Evolutionary conservation across 2,329 filamentous ascomycete genomes (phyloP).

Genomic region (Aspergillus hortae): DNA sequence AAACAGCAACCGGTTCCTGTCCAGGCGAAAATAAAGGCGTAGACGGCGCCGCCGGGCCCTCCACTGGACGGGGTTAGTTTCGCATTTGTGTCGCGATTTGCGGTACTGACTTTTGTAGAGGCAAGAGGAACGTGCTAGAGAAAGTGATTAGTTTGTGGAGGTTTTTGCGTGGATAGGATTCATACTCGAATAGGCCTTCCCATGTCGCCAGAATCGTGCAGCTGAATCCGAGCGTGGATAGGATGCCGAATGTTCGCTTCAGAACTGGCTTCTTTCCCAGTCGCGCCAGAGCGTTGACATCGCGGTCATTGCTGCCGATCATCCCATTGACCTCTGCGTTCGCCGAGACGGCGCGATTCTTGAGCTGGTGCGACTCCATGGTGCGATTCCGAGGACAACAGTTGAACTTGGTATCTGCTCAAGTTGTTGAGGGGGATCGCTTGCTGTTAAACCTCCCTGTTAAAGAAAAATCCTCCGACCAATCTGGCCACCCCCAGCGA

Average conservation of each 20-base stretch:
- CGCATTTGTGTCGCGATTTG: not conserved
- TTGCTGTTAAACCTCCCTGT: too few relatives aligned
- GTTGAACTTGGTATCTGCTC: too few relatives aligned
- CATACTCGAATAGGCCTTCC: slow-evolving; percentile 18
- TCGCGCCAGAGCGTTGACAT: slow-evolving; percentile 12
- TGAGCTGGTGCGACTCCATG: too few relatives aligned
- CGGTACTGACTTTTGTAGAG: slow-evolving; percentile 10
- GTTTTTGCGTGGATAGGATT: not conserved
- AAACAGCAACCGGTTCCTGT: slow-evolving; percentile 23
- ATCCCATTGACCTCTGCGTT: too few relatives aligned
- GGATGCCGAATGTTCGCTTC: slow-evolving; percentile 18
- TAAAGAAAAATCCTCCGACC: too few relatives aligned
- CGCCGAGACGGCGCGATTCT: too few relatives aligned
- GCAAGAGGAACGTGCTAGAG: slow-evolving; percentile 8
- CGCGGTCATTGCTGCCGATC: slow-evolving; percentile 1
- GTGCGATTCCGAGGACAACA: too few relatives aligned
- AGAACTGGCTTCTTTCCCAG: slow-evolving; percentile 19
- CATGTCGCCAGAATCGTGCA: slow-evolving; percentile 21
- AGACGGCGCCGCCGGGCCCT: slow-evolving; percentile 30
- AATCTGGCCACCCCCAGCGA: too few relatives aligned
- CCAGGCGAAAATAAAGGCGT: slow-evolving; percentile 33
- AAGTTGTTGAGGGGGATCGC: too few relatives aligned
- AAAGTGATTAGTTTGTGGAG: not conserved
- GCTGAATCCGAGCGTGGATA: slow-evolving; percentile 20
- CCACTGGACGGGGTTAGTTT: slow-evolving; percentile 21